Evolutionary conservation across 2,329 filamentous ascomycete genomes (phyloP).

Genomic region (Huntiella savannae): DNA sequence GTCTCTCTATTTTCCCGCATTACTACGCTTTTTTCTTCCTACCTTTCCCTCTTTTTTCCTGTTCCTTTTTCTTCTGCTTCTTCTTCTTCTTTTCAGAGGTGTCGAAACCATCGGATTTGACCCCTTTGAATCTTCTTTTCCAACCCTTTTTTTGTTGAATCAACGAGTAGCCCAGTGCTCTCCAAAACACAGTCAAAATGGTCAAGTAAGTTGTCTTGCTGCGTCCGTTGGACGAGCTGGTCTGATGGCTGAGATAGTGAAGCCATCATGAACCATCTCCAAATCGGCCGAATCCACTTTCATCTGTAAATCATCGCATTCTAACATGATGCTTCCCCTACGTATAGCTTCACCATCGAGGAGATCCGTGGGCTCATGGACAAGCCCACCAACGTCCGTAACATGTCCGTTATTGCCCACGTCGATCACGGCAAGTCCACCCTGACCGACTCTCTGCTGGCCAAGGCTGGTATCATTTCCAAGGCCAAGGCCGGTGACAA

Average conservation of each 20-base stretch:
- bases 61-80: constrained; percentile 8
- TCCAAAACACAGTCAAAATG: constrained; percentile 78
- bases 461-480: constrained; percentile 98
- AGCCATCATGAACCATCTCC: background rate
- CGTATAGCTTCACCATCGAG: constrained; percentile 86
- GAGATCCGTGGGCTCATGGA: constrained; percentile 67
- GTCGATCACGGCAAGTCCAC: constrained; percentile 99
- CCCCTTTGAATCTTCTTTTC: constrained; percentile 12
- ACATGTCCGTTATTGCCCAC: constrained; percentile 99
- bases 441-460: constrained; percentile 95
- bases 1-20: constrained; percentile 9
- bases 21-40: background rate
- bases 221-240: too few species aligned
- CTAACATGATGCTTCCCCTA: constrained; percentile 10
- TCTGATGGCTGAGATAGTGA: too few species aligned
- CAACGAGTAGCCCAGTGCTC: constrained; percentile 9
- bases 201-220: constrained; percentile 67
- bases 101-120: constrained; percentile 11
- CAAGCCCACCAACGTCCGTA: constrained; percentile 60
- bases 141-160: constrained; percentile 16
- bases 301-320: background rate
- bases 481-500: constrained; percentile 91
- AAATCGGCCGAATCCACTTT: background rate
- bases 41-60: constrained; percentile 2
- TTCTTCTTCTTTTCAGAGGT: constrained; percentile 9